Percentiles rank a stretch among this genome's conserved stretches.
phyloP scores from a whole-genome alignment of 2,329 filamentous ascomycete species.

The Claviceps quebecensis region DNA sequence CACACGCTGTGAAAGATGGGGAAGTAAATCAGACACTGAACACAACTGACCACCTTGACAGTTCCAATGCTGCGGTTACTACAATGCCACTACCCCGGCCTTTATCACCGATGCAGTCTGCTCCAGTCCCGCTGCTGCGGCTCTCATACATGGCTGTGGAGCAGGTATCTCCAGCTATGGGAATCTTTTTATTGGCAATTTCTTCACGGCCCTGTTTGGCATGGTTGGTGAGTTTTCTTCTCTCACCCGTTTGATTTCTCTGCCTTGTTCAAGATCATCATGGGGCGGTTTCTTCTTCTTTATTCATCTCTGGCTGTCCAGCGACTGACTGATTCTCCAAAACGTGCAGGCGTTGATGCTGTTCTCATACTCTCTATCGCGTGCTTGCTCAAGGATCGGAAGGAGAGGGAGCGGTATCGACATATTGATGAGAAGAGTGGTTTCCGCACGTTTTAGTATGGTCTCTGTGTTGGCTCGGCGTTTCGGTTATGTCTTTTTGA shows the following conservation, averaged over 20 bases:
- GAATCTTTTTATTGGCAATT: conserved; percentile 57
- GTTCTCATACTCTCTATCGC: conserved; percentile 56
- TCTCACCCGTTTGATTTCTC: too few relatives aligned
- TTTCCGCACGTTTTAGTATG: conserved; percentile 29
- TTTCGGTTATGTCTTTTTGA: too few relatives aligned
- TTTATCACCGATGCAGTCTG: conserved; percentile 59
- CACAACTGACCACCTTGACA: conserved; percentile 16
- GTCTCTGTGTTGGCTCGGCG: too few relatives aligned
- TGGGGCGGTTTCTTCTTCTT: background rate
- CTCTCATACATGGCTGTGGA: conserved; percentile 56
- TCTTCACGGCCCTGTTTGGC: conserved; percentile 70
- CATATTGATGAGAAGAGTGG: conserved; percentile 71
- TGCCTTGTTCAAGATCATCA: background rate
- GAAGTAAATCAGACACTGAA: too few relatives aligned
- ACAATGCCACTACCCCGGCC: conserved; percentile 55
- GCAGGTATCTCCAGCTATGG: conserved; percentile 52
- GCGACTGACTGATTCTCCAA: too few relatives aligned
- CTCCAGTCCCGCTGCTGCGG: conserved; percentile 54
- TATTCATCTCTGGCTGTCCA: too few relatives aligned
- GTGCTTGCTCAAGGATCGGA: conserved; percentile 67
- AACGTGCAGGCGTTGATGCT: conserved; percentile 38
- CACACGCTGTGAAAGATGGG: too few relatives aligned
- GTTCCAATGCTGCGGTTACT: conserved; percentile 72
- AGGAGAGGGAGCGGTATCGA: conserved; percentile 64
- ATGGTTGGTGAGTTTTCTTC: conserved; percentile 45